phyloP scores from a whole-genome alignment of 1,284 basidiomycete species.

The Mycena sp. region DNA sequence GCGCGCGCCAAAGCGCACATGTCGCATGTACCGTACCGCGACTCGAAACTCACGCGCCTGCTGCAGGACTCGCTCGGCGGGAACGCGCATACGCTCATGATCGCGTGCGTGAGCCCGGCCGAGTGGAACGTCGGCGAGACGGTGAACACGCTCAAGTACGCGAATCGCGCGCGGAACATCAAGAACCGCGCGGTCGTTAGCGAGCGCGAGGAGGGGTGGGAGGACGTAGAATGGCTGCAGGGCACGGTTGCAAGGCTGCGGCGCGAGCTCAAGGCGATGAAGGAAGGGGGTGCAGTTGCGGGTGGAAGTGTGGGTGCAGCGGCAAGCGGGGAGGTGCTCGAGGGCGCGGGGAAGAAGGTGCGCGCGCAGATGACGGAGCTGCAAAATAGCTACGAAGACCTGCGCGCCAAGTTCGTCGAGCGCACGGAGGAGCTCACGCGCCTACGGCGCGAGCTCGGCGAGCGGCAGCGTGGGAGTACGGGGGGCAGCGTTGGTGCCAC shows the following conservation, averaged over 20 bases:
- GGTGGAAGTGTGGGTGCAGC: constrained; percentile 33
- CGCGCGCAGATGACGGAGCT: constrained; percentile 81
- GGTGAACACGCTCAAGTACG: constrained; percentile 97
- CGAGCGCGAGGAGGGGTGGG: constrained; percentile 97
- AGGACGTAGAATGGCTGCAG: constrained; percentile 97
- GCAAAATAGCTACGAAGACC: constrained; percentile 84
- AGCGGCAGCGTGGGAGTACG: constrained; percentile 67
- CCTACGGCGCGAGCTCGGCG: constrained; percentile 78
- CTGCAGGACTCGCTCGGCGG: constrained; percentile 99
- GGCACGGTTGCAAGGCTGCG: constrained; percentile 84
- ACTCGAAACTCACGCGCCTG: constrained; percentile 94
- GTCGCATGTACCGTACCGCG: constrained; percentile 94
- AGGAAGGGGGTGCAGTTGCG: constrained; percentile 67
- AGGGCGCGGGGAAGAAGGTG: constrained; percentile 76
- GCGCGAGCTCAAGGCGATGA: constrained; percentile 85
- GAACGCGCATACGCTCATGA: constrained; percentile 98
- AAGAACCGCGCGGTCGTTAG: constrained; percentile 95
- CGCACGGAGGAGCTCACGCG: constrained; percentile 89
- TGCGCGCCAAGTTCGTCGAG: constrained; percentile 86
- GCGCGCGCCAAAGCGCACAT: constrained; percentile 80
- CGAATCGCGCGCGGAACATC: constrained; percentile 97
- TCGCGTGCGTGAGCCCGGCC: constrained; percentile 95
- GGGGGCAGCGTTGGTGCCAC: constrained; percentile 77
- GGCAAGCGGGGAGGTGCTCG: constrained; percentile 52
- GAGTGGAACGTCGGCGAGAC: constrained; percentile 98